Base-by-base conservation (phyloP, 148 eudicot species). In the Tetragonia tetragonoides region DNA sequence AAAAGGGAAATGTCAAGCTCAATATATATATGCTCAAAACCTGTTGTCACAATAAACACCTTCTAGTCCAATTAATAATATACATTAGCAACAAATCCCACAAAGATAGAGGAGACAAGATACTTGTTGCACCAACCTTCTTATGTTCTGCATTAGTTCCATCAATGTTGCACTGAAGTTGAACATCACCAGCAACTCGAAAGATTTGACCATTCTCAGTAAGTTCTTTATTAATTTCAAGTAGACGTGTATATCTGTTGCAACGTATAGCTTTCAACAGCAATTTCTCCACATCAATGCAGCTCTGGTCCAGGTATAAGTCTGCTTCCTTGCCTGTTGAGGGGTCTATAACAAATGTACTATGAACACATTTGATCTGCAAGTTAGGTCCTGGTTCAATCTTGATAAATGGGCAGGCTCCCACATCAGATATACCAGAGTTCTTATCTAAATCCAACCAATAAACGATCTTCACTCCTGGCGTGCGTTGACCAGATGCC, bases 341-440 rank as follows among this genome's bases (percentile, higher is more conserved):
- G 74, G 97, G 99, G 82, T 96, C 99, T 63, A 96, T 88, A 41
- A 91, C 90, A 90, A 96, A 96, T 80, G 98, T 75, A 84, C 95
- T 88, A 82, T 93, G 97, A 71, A 83, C 73, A 83, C 98, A 93
- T 86, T 89, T 90, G 42, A 96, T 93, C 79, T 83, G 93, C 86
- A 93, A 77, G 83, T 89, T 92, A 76, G 90, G 84, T 40, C 97
- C 95, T 8, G 97, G 98, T 86, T 96, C 95, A 87, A 96, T 90
- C 80, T 88, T 96, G 64, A 96, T 82, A 77, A 86, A 91, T 23
- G 99, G 95, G 81, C 86, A 89, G 68, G 83, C 74, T 75, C 87
- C 93, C n/a, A 81, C 66, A 75, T 93, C 98, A 70, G 93, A 78
- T 38, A 85, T 65, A 70, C 94, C 83, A 68, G 80, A 75, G 73